These are phyloP conservation scores for Beauveria brongniartii DNA, from an alignment of 2,329 filamentous ascomycete genomes.

Conservation along the genomic window DNA sequence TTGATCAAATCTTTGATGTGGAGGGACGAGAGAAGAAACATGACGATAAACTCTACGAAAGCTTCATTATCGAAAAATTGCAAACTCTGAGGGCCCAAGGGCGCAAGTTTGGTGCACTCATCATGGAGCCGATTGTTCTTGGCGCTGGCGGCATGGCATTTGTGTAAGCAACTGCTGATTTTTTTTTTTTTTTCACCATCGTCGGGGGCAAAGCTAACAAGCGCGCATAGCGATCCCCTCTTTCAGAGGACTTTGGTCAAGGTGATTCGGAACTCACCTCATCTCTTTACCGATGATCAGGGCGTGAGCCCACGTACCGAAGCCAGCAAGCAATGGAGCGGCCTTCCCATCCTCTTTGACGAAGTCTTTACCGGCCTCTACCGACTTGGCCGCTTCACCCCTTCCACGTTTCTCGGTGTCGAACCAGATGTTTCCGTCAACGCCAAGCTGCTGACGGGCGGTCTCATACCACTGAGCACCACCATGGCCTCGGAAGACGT, in stretches of 20 bases:
- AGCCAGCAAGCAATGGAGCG: constrained; percentile 48
- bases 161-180: constrained; percentile 42
- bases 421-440: constrained; percentile 72
- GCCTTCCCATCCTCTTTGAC: constrained; percentile 73
- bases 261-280: constrained; percentile 51
- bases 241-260: constrained; percentile 67
- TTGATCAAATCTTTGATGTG: constrained; percentile 55
- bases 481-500: constrained; percentile 68
- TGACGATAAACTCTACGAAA: constrained; percentile 44
- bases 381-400: constrained; percentile 64
- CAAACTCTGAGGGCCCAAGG: constrained; percentile 45
- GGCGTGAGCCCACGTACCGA: constrained; percentile 7
- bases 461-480: constrained; percentile 66
- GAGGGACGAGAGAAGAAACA: constrained; percentile 35
- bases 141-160: constrained; percentile 81
- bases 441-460: constrained; percentile 77
- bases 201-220: constrained; percentile 10
- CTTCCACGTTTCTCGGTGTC: constrained; percentile 60
- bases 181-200: not conserved
- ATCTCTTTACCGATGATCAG: constrained; percentile 39
- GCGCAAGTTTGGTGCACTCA: constrained; percentile 64
- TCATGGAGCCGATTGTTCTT: constrained; percentile 73
- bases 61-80: constrained; percentile 50
- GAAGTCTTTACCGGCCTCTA: constrained; percentile 85
- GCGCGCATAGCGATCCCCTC: constrained; percentile 59